These are phyloP conservation scores for Cercospora beticola DNA, from an alignment of 2,329 filamentous ascomycete genomes.

Conservation along the genomic window DNA sequence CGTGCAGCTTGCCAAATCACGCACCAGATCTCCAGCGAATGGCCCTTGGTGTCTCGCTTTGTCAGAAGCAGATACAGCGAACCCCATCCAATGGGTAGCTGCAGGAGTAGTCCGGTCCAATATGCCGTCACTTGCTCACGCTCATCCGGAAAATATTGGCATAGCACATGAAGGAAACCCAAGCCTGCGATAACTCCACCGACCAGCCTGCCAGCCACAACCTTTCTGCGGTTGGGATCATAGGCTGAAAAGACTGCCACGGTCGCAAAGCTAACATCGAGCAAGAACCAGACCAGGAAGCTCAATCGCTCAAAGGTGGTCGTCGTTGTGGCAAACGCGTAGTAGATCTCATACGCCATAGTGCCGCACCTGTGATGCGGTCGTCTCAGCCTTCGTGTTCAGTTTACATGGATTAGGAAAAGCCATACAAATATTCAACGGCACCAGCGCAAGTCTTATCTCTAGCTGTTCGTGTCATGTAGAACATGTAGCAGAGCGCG, in stretches of 20 bases:
- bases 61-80: constrained; percentile 36
- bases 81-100: constrained; percentile 43
- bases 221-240: constrained; percentile 23
- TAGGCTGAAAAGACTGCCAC: constrained; percentile 39
- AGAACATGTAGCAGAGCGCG: constrained; percentile 45
- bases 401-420: not conserved
- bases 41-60: constrained; percentile 39
- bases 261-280: constrained; percentile 39
- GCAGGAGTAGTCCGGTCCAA: constrained; percentile 41
- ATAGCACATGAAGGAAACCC: constrained; percentile 34
- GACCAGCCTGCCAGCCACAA: constrained; percentile 32
- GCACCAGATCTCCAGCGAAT: constrained; percentile 44
- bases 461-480: constrained; percentile 40
- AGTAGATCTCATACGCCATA: constrained; percentile 46
- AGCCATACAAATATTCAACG: constrained; percentile 30
- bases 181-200: constrained; percentile 35
- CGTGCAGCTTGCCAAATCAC: constrained; percentile 8
- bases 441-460: constrained; percentile 40
- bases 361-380: constrained; percentile 20
- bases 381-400: not conserved
- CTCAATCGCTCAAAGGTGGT: constrained; percentile 38
- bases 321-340: constrained; percentile 40
- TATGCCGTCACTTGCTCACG: constrained; percentile 44
- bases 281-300: constrained; percentile 43
- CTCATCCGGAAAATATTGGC: constrained; percentile 40